Percentiles rank a stretch among this genome's conserved stretches.
Conservation (phyloP, 495 filamentous ascomycete species). For the Gamarada debralockiae region DNA sequence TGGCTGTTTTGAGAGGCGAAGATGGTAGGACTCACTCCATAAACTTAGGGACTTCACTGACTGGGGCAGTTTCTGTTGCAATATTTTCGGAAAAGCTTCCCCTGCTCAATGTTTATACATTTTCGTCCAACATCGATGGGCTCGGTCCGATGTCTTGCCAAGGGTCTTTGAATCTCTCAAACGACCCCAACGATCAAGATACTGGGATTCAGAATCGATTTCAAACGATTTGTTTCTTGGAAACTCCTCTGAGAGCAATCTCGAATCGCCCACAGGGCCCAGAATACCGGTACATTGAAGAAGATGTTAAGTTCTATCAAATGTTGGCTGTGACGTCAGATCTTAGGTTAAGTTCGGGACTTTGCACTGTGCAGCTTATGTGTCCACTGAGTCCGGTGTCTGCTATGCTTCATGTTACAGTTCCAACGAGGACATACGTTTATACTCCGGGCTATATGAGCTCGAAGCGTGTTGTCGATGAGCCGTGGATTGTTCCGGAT, state of each 20-base stretch:
- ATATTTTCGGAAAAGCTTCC: constrained; percentile 12
- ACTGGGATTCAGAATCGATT: not conserved
- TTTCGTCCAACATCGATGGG: not conserved
- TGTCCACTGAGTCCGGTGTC: not conserved
- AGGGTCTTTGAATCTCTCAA: constrained; percentile 7
- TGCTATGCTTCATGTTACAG: not conserved
- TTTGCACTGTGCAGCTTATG: constrained; percentile 2
- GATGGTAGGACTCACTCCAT: constrained; percentile 5
- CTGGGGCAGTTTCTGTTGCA: constrained; percentile 14
- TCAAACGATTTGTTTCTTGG: constrained; percentile 7
- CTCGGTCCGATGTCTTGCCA: not conserved
- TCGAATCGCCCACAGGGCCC: constrained; percentile 3
- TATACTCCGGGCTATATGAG: not conserved
- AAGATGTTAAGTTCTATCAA: constrained; percentile 24
- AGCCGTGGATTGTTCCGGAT: constrained; percentile 19
- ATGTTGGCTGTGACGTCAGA: constrained; percentile 20
- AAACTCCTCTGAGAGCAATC: constrained; percentile 3
- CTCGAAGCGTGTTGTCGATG: not conserved
- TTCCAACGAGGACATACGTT: constrained; percentile 2
- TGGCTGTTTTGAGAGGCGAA: constrained; percentile 18
- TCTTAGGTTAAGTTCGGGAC: constrained; percentile 18
- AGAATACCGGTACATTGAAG: constrained; percentile 13
- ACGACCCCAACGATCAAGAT: not conserved
- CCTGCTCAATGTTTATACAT: constrained; percentile 22
- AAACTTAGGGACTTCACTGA: constrained; percentile 12